These are phyloP conservation scores for Taxawa tesnikishii DNA, from an alignment of 2,329 filamentous ascomycete species.

Conservation along the genomic window DNA sequence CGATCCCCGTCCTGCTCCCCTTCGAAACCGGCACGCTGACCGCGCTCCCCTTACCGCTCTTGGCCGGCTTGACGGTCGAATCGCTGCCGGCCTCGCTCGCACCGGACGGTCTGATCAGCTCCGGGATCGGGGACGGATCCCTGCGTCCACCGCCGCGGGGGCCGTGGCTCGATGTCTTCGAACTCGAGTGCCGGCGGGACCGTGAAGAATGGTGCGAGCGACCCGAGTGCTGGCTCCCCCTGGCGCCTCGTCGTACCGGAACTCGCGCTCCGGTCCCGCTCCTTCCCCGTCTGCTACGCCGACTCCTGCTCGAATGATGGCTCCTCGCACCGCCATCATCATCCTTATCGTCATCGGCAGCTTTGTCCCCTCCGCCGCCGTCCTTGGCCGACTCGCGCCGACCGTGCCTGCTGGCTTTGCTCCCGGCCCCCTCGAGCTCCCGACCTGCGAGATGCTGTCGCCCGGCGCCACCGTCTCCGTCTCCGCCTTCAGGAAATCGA, in stretches of 20 bases:
- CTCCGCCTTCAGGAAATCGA: slow-evolving; percentile 31
- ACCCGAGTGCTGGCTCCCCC: slow-evolving; percentile 7
- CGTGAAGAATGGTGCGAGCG: no score
- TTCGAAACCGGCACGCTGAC: slow-evolving; percentile 20
- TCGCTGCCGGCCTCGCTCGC: slow-evolving; percentile 13
- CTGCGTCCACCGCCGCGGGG: slow-evolving; percentile 5
- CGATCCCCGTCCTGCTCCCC: slow-evolving; percentile 23
- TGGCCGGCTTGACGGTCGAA: slow-evolving; percentile 14
- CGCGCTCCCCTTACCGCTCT: slow-evolving; percentile 17
- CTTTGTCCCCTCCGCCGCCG: no score
- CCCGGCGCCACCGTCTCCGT: slow-evolving; percentile 33
- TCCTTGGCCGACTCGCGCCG: no score
- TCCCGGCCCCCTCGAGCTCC: no score
- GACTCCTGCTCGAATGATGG: slow-evolving; percentile 12
- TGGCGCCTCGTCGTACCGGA: slow-evolving; percentile 11
- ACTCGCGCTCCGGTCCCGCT: not conserved
- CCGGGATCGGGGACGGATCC: no score
- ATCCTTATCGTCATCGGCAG: no score
- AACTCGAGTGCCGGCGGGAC: slow-evolving; percentile 4
- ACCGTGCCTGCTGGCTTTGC: no score
- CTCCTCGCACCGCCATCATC: no score
- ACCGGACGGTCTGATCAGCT: slow-evolving; percentile 7
- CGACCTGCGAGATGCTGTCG: slow-evolving; percentile 34
- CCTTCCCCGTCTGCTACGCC: slow-evolving; percentile 13
- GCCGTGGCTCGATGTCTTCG: slow-evolving; percentile 1